These are phyloP conservation scores for Sechiopsis laciniata DNA, from an alignment of 306 rosid species.

Conservation along the genomic window DNA sequence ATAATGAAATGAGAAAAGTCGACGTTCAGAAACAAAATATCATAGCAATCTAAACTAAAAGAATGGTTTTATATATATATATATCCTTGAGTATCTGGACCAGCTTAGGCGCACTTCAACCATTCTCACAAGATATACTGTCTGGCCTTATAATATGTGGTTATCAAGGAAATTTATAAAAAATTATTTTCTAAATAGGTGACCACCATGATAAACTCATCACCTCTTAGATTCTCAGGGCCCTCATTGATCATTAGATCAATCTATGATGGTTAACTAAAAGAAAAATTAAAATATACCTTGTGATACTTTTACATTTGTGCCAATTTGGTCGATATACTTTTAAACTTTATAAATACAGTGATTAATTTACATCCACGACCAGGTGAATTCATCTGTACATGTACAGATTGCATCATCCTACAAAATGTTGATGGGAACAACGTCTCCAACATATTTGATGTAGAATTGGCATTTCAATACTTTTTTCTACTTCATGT, in stretches of 20 bases:
- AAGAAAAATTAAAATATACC: not conserved
- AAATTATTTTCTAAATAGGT: too few relatives aligned
- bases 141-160: too few relatives aligned
- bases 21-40: not conserved
- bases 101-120: too few relatives aligned
- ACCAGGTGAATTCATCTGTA: not conserved
- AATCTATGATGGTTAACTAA: too few relatives aligned
- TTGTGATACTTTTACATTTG: not conserved
- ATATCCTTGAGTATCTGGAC: too few relatives aligned
- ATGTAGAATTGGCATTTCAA: not conserved
- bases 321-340: not conserved
- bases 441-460: not conserved
- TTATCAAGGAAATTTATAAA: too few relatives aligned
- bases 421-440: not conserved
- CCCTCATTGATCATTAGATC: too few relatives aligned
- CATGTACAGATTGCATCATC: not conserved
- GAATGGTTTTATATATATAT: not conserved
- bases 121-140: too few relatives aligned
- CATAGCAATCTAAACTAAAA: not conserved
- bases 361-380: slow-evolving; percentile 1
- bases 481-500: slow-evolving; percentile 12
- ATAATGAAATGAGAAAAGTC: slow-evolving; percentile 5
- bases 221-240: too few relatives aligned
- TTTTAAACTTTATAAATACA: not conserved
- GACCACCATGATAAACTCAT: too few relatives aligned